Evolutionary conservation across 257 asterid species (phyloP).

Genomic region (Jaltomata sinuosa): DNA sequence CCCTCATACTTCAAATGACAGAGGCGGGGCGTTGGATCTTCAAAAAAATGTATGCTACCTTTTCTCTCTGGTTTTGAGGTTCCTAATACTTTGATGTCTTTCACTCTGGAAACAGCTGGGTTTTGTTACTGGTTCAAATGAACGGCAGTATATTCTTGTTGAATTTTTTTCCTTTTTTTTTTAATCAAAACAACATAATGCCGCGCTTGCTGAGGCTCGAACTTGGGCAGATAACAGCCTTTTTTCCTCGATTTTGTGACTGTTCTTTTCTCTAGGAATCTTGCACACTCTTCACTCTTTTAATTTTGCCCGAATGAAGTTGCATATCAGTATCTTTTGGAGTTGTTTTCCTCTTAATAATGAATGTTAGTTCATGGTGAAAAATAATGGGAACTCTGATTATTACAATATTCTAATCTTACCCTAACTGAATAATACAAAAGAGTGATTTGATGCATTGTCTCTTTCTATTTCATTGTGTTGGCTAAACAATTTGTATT

Average conservation of each 20-base stretch:
- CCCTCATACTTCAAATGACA: slow-evolving; percentile 36
- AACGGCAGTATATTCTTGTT: not conserved
- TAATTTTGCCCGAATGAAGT: not conserved
- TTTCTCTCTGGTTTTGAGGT: slow-evolving; percentile 2
- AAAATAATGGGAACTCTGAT: not conserved
- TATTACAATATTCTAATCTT: not conserved
- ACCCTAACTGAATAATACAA: not conserved
- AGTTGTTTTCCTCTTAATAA: not conserved
- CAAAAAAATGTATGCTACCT: slow-evolving; percentile 51
- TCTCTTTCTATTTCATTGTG: not conserved
- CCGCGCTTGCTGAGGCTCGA: too few species aligned
- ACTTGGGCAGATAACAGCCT: too few species aligned
- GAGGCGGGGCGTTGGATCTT: slow-evolving; percentile 32
- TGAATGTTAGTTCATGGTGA: not conserved
- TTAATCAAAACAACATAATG: too few species aligned
- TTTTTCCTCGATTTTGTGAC: not conserved
- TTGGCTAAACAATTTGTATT: not conserved
- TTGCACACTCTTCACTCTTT: not conserved
- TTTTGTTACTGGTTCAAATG: not conserved
- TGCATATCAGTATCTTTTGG: not conserved
- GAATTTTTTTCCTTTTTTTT: not conserved
- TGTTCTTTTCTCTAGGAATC: not conserved
- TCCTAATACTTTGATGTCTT: not conserved
- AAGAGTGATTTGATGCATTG: not conserved
- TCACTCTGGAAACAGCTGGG: not conserved